phyloP scores from a whole-genome alignment of 202 grass and related monocot species.

The Dendrocalamus latiflorus region DNA sequence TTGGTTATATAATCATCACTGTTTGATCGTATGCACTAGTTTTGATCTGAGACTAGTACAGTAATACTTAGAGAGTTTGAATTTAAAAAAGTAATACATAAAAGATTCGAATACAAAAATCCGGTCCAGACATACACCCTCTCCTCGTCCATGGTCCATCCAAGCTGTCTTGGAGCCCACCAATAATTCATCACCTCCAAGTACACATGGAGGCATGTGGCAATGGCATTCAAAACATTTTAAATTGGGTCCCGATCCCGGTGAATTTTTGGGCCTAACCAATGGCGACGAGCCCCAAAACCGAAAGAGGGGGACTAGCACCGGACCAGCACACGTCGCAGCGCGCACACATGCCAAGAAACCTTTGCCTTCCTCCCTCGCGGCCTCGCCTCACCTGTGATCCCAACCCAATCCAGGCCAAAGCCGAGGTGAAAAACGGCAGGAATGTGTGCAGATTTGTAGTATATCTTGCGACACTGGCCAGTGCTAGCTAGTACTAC shows the following conservation, averaged over 20 bases:
- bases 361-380: background rate
- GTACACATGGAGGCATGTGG: slow-evolving; percentile 52
- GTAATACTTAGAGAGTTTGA: no score
- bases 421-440: background rate
- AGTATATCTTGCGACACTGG: background rate
- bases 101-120: no score
- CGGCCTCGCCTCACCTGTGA: background rate
- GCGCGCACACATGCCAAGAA: background rate
- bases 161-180: slow-evolving; percentile 15
- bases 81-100: no score
- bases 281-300: background rate
- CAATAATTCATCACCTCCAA: slow-evolving; percentile 36
- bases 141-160: slow-evolving; percentile 20
- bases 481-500: background rate
- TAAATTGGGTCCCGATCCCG: background rate
- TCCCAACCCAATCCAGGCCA: background rate
- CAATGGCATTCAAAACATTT: slow-evolving; percentile 45
- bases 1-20: no score
- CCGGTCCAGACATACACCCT: background rate
- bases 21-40: no score
- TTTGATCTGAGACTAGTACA: no score
- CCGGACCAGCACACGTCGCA: slow-evolving; percentile 2
- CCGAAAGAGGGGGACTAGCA: background rate
- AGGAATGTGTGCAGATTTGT: background rate
- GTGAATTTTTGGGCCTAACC: background rate